These are phyloP conservation scores for Neonectria sp. DNA, from an alignment of 2,329 filamentous ascomycete genomes.

Conservation along the genomic window DNA sequence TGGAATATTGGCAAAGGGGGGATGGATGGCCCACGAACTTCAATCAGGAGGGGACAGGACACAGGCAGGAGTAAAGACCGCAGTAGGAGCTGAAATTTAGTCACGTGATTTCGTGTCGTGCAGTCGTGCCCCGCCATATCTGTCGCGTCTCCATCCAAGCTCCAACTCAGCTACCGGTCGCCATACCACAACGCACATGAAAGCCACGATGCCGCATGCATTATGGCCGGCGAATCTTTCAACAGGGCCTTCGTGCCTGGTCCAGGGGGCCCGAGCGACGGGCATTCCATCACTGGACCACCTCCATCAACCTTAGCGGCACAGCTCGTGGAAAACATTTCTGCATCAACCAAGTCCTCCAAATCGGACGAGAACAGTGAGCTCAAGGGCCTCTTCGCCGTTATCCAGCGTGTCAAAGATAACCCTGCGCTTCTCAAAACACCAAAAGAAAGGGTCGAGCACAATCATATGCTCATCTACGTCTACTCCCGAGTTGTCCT, in stretches of 20 bases:
- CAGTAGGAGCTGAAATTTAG: not conserved
- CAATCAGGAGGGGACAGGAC: not conserved
- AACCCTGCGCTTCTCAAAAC: constrained; percentile 70
- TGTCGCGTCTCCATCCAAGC: constrained; percentile 35
- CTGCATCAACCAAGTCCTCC: constrained; percentile 73
- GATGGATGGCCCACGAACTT: not conserved
- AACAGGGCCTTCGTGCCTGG: constrained; percentile 38
- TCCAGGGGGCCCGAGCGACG: constrained; percentile 36
- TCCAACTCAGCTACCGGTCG: not conserved
- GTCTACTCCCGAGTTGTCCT: constrained; percentile 87
- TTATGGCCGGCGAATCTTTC: constrained; percentile 49
- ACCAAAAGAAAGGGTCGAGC: constrained; percentile 75
- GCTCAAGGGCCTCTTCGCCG: constrained; percentile 77
- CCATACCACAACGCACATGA: constrained; percentile 13
- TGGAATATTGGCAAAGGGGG: constrained; percentile 11
- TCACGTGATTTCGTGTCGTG: constrained; percentile 46
- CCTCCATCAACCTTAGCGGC: constrained; percentile 89
- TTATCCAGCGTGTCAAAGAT: constrained; percentile 70
- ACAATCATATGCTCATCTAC: constrained; percentile 89
- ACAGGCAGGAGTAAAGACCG: not conserved
- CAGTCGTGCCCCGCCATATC: constrained; percentile 33
- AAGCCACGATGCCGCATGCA: constrained; percentile 45
- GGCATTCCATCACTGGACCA: constrained; percentile 47
- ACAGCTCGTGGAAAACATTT: constrained; percentile 87
- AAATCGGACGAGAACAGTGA: constrained; percentile 79